These are phyloP conservation scores for Claviceps sp. DNA, from an alignment of 2,329 filamentous ascomycete genomes.

Conservation along the genomic window DNA sequence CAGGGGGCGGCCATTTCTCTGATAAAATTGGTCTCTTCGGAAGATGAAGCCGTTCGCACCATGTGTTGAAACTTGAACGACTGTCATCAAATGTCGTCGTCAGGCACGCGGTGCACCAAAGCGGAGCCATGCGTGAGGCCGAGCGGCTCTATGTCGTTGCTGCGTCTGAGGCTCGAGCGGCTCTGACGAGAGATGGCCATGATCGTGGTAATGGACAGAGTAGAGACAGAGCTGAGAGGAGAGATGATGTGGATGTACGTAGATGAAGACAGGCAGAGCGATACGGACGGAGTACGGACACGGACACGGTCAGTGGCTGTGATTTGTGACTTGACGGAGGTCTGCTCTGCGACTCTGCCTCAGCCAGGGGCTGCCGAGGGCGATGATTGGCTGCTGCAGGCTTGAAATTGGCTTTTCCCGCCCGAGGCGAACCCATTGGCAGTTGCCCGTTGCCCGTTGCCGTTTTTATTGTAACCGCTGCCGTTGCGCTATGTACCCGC, in stretches of 20 bases:
- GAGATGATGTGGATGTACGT: not conserved
- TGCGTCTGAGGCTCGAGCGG: not conserved
- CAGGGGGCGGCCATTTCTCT: not conserved
- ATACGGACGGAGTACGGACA: not conserved
- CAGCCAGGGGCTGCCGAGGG: not conserved
- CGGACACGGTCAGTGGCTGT: too few species aligned
- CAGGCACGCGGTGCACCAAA: not conserved
- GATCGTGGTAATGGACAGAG: not conserved
- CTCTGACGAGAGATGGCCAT: not conserved
- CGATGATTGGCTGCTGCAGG: conserved; percentile 6
- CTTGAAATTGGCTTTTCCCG: conserved; percentile 10
- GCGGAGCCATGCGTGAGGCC: not conserved
- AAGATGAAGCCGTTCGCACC: too few species aligned
- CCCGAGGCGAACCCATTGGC: not conserved
- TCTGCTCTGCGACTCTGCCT: not conserved
- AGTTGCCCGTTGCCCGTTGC: not conserved
- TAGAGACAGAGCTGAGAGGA: not conserved
- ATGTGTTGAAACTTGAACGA: too few species aligned
- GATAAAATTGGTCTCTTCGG: too few species aligned
- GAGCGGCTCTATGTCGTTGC: not conserved
- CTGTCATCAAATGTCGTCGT: too few species aligned
- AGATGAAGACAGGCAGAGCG: not conserved
- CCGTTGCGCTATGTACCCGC: too few species aligned
- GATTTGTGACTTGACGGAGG: not conserved
- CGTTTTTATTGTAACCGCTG: not conserved